phyloP scores from a whole-genome alignment of 2,329 filamentous ascomycete species.

The Aspergillus bombycis region DNA sequence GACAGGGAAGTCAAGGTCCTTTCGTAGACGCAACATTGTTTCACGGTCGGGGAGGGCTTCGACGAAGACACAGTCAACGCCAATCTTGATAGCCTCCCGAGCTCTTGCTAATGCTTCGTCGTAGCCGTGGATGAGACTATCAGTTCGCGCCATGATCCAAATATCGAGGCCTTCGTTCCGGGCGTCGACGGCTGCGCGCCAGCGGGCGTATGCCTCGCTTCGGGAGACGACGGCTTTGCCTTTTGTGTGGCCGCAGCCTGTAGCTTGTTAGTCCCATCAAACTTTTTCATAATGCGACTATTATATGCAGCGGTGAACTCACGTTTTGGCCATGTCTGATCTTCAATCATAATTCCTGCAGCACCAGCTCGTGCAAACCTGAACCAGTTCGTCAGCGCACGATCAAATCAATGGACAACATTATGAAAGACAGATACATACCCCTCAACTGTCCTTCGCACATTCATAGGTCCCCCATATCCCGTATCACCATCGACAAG shows the following conservation, averaged over 20 bases:
- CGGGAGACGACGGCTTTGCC: constrained; percentile 52
- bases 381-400: too few relatives aligned
- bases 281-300: neutral
- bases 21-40: constrained; percentile 42
- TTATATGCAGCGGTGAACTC: constrained; percentile 10
- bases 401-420: too few relatives aligned
- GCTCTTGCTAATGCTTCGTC: constrained; percentile 51
- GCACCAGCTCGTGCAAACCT: constrained; percentile 45
- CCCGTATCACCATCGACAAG: constrained; percentile 54
- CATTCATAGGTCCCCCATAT: constrained; percentile 54
- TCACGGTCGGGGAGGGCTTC: constrained; percentile 50
- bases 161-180: constrained; percentile 51
- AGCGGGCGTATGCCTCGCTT: constrained; percentile 50
- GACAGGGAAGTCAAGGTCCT: constrained; percentile 43
- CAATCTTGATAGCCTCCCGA: constrained; percentile 46
- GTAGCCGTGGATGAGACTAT: constrained; percentile 43
- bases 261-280: too few relatives aligned
- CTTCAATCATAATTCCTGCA: constrained; percentile 49
- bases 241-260: constrained; percentile 51
- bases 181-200: constrained; percentile 52
- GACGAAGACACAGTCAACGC: constrained; percentile 50
- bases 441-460: constrained; percentile 48
- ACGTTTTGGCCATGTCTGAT: constrained; percentile 56
- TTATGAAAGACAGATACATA: too few relatives aligned
- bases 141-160: constrained; percentile 51